Evolutionary conservation across 495 filamentous ascomycete species (phyloP), one percentile per base, ranked within the genome.

Genomic region (Patellaria atrata): DNA sequence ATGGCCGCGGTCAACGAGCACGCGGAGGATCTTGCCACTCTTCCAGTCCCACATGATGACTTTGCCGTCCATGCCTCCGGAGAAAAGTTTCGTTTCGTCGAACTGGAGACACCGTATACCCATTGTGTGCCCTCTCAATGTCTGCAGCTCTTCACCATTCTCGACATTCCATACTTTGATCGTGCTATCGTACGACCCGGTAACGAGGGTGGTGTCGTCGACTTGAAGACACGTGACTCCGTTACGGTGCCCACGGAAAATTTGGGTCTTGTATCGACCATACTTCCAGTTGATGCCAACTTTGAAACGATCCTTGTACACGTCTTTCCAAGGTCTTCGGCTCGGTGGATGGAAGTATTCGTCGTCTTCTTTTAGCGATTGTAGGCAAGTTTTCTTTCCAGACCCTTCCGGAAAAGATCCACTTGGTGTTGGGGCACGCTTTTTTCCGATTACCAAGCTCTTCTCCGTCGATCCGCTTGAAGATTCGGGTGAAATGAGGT

Each of bases 141-240:
- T 91, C 12, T 81, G 74, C 14, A 94, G 61, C 47, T 84, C 81
- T 49, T 89, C 68, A 13, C 82, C 82, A 1, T 77, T 89, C 44
- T 91, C 75, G 22, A 92, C 75, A 50, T 94, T 75, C 89, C 91
- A 96, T 10, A 96, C 84, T 52, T 91, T 94, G 48, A 94, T 82
- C 2, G 82, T 93, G 7, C 73, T 63, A 57, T 99, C 91, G 51
- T 96, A 96, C 2, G 89, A 96, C 3, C 89, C 89, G 9, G 87
- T 91, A 10, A 80, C 87, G 14, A 97, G 65, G 35, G 92, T 83
- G 35, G 81, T 78, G 45, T 94, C 85, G 42, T 92, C 82, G 44
- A 99, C 91, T 53, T 99, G 89, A 14, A 99, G 62, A 51, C 85
- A 94, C 62, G 91, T 96, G 15, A 99, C 77, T 11, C 89, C 91